Conservation (phyloP, 305 asterid species). For the Caryopteris hybrid region DNA sequence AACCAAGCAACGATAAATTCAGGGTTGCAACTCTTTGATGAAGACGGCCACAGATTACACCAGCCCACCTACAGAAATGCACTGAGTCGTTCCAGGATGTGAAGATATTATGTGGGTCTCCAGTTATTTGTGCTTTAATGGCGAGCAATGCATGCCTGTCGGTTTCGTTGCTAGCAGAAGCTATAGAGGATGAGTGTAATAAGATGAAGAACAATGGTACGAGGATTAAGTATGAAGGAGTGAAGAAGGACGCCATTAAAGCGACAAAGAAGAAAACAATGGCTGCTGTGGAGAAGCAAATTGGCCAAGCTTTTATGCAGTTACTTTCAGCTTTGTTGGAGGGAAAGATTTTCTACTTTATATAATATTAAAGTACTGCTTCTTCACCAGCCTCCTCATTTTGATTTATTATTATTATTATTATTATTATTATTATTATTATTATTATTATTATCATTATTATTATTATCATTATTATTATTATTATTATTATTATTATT, state of each 20-base stretch:
- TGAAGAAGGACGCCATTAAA: constrained; percentile 3
- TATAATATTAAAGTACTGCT: neutral
- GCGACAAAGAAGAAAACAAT: neutral
- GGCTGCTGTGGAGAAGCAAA: too few relatives aligned
- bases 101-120: constrained; percentile 25
- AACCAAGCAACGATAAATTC: constrained; percentile 17
- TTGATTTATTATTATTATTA: too few relatives aligned
- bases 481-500: too few relatives aligned
- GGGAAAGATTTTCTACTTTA: neutral
- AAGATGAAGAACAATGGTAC: neutral
- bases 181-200: neutral
- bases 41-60: constrained; percentile 25
- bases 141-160: constrained; percentile 32
- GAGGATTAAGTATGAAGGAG: neutral
- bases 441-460: too few relatives aligned
- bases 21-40: constrained; percentile 22
- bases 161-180: constrained; percentile 19
- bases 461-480: too few relatives aligned
- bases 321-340: neutral
- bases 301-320: neutral
- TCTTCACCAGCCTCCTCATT: neutral
- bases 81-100: constrained; percentile 30
- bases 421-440: too few relatives aligned
- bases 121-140: constrained; percentile 26
- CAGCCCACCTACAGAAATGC: constrained; percentile 31